Evolutionary conservation across 2,329 filamentous ascomycete genomes (phyloP).

Genomic region (Fusarium mundagurra): DNA sequence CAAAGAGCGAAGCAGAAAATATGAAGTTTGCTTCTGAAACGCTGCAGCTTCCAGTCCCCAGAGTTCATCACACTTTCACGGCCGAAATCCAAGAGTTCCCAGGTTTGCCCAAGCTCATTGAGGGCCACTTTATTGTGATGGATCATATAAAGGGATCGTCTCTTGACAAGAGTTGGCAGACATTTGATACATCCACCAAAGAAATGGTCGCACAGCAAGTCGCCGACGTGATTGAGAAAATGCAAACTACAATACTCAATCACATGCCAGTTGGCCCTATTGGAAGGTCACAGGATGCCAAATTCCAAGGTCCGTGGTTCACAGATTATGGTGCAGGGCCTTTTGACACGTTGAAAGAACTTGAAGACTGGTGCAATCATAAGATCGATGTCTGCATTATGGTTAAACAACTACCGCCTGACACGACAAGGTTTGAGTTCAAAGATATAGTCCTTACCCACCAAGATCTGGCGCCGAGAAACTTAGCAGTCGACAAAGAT

Average conservation of each 20-base stretch:
- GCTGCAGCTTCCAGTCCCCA: accelerated
- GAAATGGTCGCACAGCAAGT: accelerated
- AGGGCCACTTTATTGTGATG: background rate
- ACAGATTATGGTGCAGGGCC: background rate
- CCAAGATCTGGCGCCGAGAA: background rate
- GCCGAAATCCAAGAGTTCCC: too few species aligned
- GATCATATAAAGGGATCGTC: background rate
- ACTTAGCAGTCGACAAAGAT: accelerated
- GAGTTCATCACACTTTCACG: background rate
- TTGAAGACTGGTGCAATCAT: background rate
- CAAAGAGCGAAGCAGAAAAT: background rate
- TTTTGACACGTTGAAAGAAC: accelerated
- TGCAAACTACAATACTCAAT: background rate
- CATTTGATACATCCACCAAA: accelerated
- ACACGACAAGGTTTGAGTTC: accelerated
- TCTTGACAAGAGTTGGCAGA: accelerated
- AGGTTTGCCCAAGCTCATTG: background rate
- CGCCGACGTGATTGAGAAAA: accelerated
- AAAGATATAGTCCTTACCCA: accelerated
- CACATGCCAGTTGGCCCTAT: accelerated
- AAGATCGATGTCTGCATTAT: accelerated
- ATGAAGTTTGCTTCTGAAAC: background rate
- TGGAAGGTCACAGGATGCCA: accelerated
- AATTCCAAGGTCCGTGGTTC: background rate
- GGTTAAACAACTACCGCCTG: accelerated